Base-by-base conservation (phyloP, 1,284 basidiomycete genomes). In the Rhodotorula sp. region DNA sequence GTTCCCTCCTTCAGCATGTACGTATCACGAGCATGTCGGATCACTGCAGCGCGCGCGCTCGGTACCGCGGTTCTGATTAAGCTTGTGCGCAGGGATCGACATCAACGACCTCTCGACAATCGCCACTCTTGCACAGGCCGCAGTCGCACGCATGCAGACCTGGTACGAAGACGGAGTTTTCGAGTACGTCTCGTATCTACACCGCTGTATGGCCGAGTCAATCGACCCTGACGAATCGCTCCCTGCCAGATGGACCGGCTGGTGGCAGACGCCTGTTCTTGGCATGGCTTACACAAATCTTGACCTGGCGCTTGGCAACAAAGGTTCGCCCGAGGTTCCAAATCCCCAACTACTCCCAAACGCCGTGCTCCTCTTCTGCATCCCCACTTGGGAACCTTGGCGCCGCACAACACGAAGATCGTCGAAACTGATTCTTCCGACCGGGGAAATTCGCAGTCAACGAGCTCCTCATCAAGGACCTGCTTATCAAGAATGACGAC, bases 261-360 rank as follows among this genome's bases (percentile, higher is more conserved):
- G 72, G 72, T 73, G 72, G 72, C 70, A 72, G 37, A 66, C 60
- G 29, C 72, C 72, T 2, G 72, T 74, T 8, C 53, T 74, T 24
- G 72, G 72, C 14, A 72, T 74, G 30, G 72, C 72, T 1, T 74
- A 74, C 44, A 57, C 72, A 10, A 64, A 66, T n/a, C 67, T 74
- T 24, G 72, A 74, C 55, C 49, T 69, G 22, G 72, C 72, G 8
- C 56, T 74, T 6, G 72, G 72, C n/a, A 72, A 74, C 61, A 24
- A 57, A 10, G 69, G 67, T 65, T 12, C 46, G 49, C 42, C 44
- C 20, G 6, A n/a, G 8, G 26, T 15, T 33, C 30, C 33, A 20
- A 7, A 6, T 7, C 20, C 14, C 24, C 42, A 0, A 12, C 46
- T 45, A 12, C 46, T 45, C 51, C 0, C 17, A 10, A 24, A 33